Conservation (phyloP, 2,329 filamentous ascomycete species). For the Botrytis galanthina region DNA sequence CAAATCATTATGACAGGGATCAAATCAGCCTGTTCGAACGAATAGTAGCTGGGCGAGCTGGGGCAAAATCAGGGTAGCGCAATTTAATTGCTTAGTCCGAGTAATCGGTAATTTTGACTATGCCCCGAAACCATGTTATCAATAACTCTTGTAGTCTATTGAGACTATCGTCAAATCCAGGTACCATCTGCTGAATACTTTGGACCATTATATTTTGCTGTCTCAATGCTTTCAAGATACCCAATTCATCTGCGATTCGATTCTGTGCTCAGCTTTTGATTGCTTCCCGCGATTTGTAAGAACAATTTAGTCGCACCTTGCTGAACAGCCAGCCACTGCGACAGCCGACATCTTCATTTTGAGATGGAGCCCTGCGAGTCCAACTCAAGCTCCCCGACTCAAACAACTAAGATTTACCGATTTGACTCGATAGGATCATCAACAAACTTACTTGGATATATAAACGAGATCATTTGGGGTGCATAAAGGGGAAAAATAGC, state of each 20-base stretch:
- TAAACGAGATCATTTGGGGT: slow-evolving; percentile 8
- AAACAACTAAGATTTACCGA: slow-evolving; percentile 18
- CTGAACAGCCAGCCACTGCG: slow-evolving; percentile 21
- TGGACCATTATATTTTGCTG: background rate
- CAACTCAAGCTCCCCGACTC: slow-evolving; percentile 29
- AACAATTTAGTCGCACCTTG: slow-evolving; percentile 10
- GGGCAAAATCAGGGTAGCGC: background rate
- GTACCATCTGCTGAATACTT: background rate
- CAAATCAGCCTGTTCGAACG: background rate
- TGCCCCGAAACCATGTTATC: slow-evolving; percentile 11
- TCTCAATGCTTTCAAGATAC: slow-evolving; percentile 15
- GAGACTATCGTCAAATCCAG: background rate
- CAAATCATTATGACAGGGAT: background rate
- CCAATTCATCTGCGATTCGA: background rate
- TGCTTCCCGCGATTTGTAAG: background rate
- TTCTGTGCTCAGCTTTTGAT: background rate
- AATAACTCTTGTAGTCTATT: background rate
- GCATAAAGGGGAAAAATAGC: slow-evolving; percentile 13
- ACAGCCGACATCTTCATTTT: slow-evolving; percentile 25
- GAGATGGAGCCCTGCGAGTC: slow-evolving; percentile 38
- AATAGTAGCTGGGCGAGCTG: background rate
- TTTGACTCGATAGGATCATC: slow-evolving; percentile 1
- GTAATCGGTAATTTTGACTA: slow-evolving; percentile 13
- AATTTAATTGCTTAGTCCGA: slow-evolving; percentile 11
- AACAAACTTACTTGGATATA: slow-evolving; percentile 8